Evolutionary conservation across 2,329 filamentous ascomycete genomes (phyloP), one percentile per base, ranked within the genome.

Genomic region (Ilyonectria robusta): DNA sequence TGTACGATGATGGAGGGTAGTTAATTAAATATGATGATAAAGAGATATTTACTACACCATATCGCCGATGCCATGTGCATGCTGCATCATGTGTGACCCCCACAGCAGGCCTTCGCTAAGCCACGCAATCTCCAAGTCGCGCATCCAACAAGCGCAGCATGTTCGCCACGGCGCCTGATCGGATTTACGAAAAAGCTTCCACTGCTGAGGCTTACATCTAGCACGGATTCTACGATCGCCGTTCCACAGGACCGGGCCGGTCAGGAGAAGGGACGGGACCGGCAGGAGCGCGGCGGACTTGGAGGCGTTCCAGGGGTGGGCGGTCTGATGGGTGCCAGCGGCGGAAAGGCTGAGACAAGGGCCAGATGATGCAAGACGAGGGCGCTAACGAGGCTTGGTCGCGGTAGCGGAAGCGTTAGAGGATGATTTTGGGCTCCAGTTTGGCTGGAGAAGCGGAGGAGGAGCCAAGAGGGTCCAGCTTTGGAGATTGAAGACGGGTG

Each of bases 211-310:
- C 62, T 47, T 59, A 46, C 50, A 51, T 59, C 19, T 46, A 33
- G 44, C 40, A 46, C 13, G 23, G 21, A 56, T 26, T 64, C 37
- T 13, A 40, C 37, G 37, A 6, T 26, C 21, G 46, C 40, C 23
- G 35, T 59, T 29, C 47, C 53, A 66, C 68, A 64, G 70, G 67
- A 70, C 72, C 72, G 71, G 72, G 60, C 73, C 73, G 73, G 73
- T 72, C 63, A 72, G 64, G 26, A 37, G 29, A 65, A 37, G 51
- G 67, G 63, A 70, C 67, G 68, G 68, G 61, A 63, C 73, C 65
- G 70, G 70, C 59, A 65, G 64, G 31, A 37, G 40, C 55, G 40
- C 31, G 31, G 56, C 44, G 61, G 61, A 44, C 62, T 58, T 46
- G 48, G 44, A 46, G 47, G 46, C 46, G 33, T 53, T 53, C 29